Evolutionary conservation across 371 early-diverging fungal genomes (phyloP).

Genomic region (Vairimorpha necatrix): DNA sequence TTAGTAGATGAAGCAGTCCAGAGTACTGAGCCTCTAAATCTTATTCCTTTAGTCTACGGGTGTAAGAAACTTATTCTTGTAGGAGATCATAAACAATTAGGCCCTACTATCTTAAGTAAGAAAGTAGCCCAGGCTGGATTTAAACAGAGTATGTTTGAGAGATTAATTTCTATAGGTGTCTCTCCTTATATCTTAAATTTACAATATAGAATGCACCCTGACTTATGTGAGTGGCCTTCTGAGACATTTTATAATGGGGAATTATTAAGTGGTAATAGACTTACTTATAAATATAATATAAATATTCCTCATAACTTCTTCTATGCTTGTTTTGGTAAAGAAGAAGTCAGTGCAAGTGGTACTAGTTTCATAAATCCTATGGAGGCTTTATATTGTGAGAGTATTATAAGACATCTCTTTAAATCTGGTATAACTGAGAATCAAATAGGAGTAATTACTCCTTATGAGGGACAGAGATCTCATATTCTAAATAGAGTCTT

Average conservation of each 20-base stretch:
- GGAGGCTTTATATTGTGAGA: conserved; percentile 79
- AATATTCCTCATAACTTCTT: conserved; percentile 94
- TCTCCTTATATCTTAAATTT: conserved; percentile 85
- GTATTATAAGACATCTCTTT: conserved; percentile 82
- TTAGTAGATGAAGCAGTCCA: conserved; percentile 94
- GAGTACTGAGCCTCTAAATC: conserved; percentile 86
- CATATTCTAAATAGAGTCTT: conserved; percentile 72
- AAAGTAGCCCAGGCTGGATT: conserved; percentile 84
- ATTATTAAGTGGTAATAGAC: conserved; percentile 65
- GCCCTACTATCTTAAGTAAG: conserved; percentile 91
- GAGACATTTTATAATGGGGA: conserved; percentile 97
- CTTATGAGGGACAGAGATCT: conserved; percentile 96
- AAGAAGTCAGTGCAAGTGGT: conserved; percentile 86
- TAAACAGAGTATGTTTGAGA: conserved; percentile 87
- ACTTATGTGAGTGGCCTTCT: conserved; percentile 86
- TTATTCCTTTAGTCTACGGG: conserved; percentile 88
- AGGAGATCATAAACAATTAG: conserved; percentile 96
- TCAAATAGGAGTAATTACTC: conserved; percentile 95
- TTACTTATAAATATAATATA: conserved; percentile 80
- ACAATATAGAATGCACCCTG: conserved; percentile 97
- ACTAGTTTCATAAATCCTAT: conserved; percentile 85
- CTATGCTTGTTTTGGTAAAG: conserved; percentile 79
- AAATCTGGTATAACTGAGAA: conserved; percentile 75
- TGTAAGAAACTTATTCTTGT: conserved; percentile 87
- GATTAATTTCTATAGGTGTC: conserved; percentile 79